Base-by-base conservation (phyloP, 2,329 filamentous ascomycete genomes). In the Berkeleyomyces rouxiae region DNA sequence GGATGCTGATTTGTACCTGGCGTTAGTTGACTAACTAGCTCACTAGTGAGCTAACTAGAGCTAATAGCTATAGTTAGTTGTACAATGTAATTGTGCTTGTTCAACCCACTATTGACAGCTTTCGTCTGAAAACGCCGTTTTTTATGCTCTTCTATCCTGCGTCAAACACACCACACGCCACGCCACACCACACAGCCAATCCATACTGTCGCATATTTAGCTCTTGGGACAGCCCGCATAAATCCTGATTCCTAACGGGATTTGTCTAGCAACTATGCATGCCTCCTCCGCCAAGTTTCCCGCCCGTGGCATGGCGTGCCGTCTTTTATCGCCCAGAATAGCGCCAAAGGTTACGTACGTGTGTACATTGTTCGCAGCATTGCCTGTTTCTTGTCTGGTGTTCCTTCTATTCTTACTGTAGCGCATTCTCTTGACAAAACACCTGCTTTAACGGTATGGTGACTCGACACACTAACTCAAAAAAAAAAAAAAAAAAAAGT, bases 61-160 rank as follows among this genome's bases (percentile, higher is more conserved):
- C 23, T 23, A 23, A 23, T 23, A 23, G 23, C 23, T 23, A 23
- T 23, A 23, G 23, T 23, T 23, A 23, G 23, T 2, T 23, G 2
- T 23, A 23, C 23, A 23, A 23, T 23, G 23, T 23, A 23, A 23
- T 23, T 23, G 23, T 23, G 23, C 23, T 23, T 23, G 23, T 23
- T 23, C 23, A 23, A 23, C 40, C 40, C 40, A 51, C 36, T 49
- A 13, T 60, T 60, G 58, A 60, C 58, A 60, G 58, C 58, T 60
- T 60, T 60, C 58, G 44, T 60, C 58, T 60, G 58, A 60, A 60
- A 49, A 44, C 16, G 7, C 57, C 1, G 57, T 58, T 36, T 55
- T 37, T 55, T 55, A 55, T 55, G 49, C 36, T 13, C 33, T 37
- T n/a, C 33, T 55, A 23, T 23, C 23, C 23, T 23, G 23, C 23